Conservation (phyloP, 2,329 filamentous ascomycete species). For the Shiraia bambusicola region DNA sequence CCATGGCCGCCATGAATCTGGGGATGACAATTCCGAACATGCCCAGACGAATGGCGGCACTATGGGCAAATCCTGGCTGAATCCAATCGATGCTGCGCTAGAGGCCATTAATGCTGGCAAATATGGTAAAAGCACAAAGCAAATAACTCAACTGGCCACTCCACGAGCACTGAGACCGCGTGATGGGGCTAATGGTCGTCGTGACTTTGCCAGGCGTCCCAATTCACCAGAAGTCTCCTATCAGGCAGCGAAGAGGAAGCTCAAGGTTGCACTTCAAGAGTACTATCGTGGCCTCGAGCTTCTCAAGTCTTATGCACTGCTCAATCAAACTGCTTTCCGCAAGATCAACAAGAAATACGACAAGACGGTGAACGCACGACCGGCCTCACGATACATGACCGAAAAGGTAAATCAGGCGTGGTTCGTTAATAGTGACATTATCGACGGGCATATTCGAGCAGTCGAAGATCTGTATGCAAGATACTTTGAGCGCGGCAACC, state of each 20-base stretch:
- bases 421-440: slow-evolving; percentile 85
- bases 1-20: slow-evolving; percentile 25
- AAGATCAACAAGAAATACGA: slow-evolving; percentile 99
- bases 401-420: slow-evolving; percentile 88
- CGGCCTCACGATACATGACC: slow-evolving; percentile 78
- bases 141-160: slow-evolving; percentile 41
- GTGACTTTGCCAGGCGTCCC: slow-evolving; percentile 48
- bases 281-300: slow-evolving; percentile 91
- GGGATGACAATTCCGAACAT: slow-evolving; percentile 21
- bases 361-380: slow-evolving; percentile 79
- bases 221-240: slow-evolving; percentile 67
- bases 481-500: slow-evolving; percentile 92
- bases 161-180: slow-evolving; percentile 46
- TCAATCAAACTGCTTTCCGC: slow-evolving; percentile 90
- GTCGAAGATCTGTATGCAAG: slow-evolving; percentile 91
- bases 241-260: slow-evolving; percentile 81
- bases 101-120: slow-evolving; percentile 45
- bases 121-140: slow-evolving; percentile 58
- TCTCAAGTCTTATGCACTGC: slow-evolving; percentile 83
- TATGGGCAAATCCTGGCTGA: slow-evolving; percentile 25
- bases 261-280: slow-evolving; percentile 88
- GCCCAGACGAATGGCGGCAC: slow-evolving; percentile 16
- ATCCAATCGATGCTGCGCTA: slow-evolving; percentile 47
- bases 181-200: slow-evolving; percentile 33
- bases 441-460: slow-evolving; percentile 76